phyloP scores from a whole-genome alignment of 2,329 filamentous ascomycete species.

The Pseudogymnoascus sp. region DNA sequence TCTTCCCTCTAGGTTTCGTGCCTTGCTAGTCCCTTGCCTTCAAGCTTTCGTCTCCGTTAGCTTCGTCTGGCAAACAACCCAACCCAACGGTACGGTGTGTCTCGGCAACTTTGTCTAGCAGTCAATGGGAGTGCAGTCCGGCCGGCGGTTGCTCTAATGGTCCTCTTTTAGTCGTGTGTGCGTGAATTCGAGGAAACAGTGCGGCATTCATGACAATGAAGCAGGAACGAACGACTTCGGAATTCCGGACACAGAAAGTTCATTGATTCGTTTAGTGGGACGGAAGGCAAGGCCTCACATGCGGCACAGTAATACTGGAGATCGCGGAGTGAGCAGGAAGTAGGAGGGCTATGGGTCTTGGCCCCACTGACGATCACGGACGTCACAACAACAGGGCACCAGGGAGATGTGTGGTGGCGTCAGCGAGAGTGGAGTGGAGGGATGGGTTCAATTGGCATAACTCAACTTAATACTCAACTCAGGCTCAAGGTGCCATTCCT shows the following conservation, averaged over 20 bases:
- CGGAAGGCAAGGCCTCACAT: neutral
- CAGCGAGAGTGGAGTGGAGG: neutral
- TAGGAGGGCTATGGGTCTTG: constrained; percentile 1
- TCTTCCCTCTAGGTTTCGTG: neutral
- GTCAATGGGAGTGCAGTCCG: neutral
- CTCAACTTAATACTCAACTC: neutral
- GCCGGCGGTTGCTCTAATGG: neutral
- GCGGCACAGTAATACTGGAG: neutral
- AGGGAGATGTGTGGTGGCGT: constrained; percentile 1
- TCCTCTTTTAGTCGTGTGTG: neutral
- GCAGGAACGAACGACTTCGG: neutral
- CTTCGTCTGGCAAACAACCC: neutral
- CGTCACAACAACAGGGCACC: neutral
- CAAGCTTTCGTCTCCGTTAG: neutral
- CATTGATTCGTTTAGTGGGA: neutral
- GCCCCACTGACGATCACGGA: neutral
- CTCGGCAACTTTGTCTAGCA: neutral
- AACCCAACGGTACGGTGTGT: neutral
- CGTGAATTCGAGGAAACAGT: neutral
- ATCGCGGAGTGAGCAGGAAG: neutral
- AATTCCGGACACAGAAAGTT: neutral
- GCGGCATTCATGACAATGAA: neutral
- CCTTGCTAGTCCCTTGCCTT: constrained; percentile 1
- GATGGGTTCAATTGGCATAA: neutral
- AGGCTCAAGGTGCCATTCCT: neutral